phyloP scores from a whole-genome alignment of 805 yeast genomes.

The Scheffersomyces ergatensis region DNA sequence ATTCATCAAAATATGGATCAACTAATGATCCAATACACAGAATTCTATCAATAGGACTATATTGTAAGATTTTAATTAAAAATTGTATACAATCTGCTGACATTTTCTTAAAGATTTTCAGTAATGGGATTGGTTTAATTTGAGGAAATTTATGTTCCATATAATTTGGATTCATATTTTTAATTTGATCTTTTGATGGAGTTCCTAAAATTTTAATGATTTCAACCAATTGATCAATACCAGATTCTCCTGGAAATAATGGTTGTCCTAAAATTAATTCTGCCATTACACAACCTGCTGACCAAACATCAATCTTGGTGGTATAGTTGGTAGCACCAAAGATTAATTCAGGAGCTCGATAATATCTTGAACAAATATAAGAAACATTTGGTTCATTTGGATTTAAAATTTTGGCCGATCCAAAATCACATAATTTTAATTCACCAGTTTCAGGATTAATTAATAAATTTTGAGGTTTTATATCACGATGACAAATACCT shows the following conservation, averaged over 20 bases:
- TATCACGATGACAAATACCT: slow-evolving; percentile 90
- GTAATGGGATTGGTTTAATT: slow-evolving; percentile 73
- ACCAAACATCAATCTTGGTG: slow-evolving; percentile 96
- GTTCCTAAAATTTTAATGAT: slow-evolving; percentile 95
- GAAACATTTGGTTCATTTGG: slow-evolving; percentile 94
- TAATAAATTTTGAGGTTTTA: slow-evolving; percentile 84
- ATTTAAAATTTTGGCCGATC: slow-evolving; percentile 86
- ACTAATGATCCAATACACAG: slow-evolving; percentile 54
- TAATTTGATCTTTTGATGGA: slow-evolving; percentile 87
- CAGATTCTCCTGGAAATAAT: slow-evolving; percentile 95
- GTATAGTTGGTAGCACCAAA: slow-evolving; percentile 97
- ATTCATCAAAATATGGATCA: slow-evolving; percentile 55
- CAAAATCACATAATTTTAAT: slow-evolving; percentile 93
- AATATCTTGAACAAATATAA: slow-evolving; percentile 93
- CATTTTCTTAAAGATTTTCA: slow-evolving; percentile 61
- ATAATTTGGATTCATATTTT: slow-evolving; percentile 94
- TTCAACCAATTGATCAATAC: slow-evolving; percentile 96
- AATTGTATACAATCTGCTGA: slow-evolving; percentile 54
- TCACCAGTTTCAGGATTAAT: slow-evolving; percentile 84
- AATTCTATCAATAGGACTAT: slow-evolving; percentile 66
- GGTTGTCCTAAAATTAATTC: slow-evolving; percentile 95
- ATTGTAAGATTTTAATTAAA: slow-evolving; percentile 56
- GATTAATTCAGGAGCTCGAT: slow-evolving; percentile 95
- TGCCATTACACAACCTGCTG: slow-evolving; percentile 98
- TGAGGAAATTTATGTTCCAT: slow-evolving; percentile 96